A percentile compares a stretch with the other conserved stretches of the same genome.
These are phyloP conservation scores for Brasenia schreberi DNA, from an alignment of 164 flowering plant species.

Conservation along the genomic window DNA sequence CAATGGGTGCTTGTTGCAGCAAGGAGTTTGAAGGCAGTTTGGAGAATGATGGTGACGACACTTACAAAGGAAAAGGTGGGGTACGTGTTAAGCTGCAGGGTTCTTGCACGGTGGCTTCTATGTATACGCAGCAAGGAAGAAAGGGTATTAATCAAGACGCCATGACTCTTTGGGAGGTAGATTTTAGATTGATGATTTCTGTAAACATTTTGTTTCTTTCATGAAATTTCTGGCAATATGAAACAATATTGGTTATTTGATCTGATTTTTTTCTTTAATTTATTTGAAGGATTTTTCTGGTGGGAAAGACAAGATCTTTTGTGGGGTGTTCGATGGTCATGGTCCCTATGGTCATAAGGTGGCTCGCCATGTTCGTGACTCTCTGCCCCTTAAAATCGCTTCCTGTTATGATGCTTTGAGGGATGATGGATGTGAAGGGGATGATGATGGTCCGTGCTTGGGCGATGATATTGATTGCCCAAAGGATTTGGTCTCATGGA, in stretches of 20 bases:
- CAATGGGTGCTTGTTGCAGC: constrained; percentile 62
- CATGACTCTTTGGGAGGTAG: constrained; percentile 90
- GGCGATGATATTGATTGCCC: not conserved
- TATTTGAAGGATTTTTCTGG: constrained; percentile 46
- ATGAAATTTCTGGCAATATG: not conserved
- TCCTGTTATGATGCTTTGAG: constrained; percentile 3
- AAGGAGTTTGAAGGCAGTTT: constrained; percentile 5
- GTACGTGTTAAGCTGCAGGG: constrained; percentile 41
- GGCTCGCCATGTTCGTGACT: constrained; percentile 44
- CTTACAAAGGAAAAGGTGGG: constrained; percentile 25
- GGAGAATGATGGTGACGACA: constrained; percentile 11
- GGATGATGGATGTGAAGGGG: constrained; percentile 1
- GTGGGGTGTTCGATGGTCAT: constrained; percentile 85
- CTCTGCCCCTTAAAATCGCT: constrained; percentile 44
- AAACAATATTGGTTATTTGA: not conserved
- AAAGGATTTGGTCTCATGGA: constrained; percentile 25
- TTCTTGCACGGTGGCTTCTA: constrained; percentile 29
- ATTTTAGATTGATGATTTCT: not conserved
- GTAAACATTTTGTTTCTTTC: not conserved
- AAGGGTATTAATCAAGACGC: constrained; percentile 88
- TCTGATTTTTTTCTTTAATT: not conserved
- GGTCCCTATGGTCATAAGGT: constrained; percentile 77
- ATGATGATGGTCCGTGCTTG: constrained; percentile 1
- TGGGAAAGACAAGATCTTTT: constrained; percentile 36
- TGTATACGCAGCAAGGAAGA: constrained; percentile 54